These are phyloP conservation scores for Aspergillus affinis DNA, from an alignment of 495 filamentous ascomycete genomes.

Conservation along the genomic window DNA sequence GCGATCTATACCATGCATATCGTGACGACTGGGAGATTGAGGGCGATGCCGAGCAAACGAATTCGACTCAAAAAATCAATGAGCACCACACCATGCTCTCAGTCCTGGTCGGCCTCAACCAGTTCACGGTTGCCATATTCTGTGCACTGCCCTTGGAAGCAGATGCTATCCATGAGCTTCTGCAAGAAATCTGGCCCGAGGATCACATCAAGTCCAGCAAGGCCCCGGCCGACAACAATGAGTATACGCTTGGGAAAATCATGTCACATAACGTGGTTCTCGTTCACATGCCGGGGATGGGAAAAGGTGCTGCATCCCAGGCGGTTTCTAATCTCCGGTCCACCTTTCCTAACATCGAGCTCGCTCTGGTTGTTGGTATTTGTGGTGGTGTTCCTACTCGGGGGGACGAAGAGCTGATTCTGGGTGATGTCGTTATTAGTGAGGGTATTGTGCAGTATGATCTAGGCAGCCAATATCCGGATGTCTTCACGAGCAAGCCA, in stretches of 20 bases:
- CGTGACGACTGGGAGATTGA: no score
- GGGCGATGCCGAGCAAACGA: no score
- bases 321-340: slow-evolving; percentile 16
- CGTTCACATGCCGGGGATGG: slow-evolving; percentile 19
- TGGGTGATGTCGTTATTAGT: slow-evolving; percentile 46
- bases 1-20: no score
- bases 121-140: slow-evolving; percentile 22
- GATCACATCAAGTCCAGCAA: slow-evolving; percentile 17
- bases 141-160: slow-evolving; percentile 29
- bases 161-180: slow-evolving; percentile 22
- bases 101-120: no score
- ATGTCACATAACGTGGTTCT: slow-evolving; percentile 28
- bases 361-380: slow-evolving; percentile 29
- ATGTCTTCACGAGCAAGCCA: slow-evolving; percentile 24
- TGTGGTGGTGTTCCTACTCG: slow-evolving; percentile 31
- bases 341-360: slow-evolving; percentile 23
- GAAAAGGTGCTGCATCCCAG: slow-evolving; percentile 20
- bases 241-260: slow-evolving; percentile 26
- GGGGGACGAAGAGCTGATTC: slow-evolving; percentile 21
- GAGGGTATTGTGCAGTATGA: slow-evolving; percentile 38
- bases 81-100: no score
- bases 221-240: slow-evolving; percentile 22
- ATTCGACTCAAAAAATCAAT: no score
- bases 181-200: slow-evolving; percentile 24
- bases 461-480: slow-evolving; percentile 27